Evolutionary conservation across 441 rosid species (phyloP).

Genomic region (Gossypium aridum): DNA sequence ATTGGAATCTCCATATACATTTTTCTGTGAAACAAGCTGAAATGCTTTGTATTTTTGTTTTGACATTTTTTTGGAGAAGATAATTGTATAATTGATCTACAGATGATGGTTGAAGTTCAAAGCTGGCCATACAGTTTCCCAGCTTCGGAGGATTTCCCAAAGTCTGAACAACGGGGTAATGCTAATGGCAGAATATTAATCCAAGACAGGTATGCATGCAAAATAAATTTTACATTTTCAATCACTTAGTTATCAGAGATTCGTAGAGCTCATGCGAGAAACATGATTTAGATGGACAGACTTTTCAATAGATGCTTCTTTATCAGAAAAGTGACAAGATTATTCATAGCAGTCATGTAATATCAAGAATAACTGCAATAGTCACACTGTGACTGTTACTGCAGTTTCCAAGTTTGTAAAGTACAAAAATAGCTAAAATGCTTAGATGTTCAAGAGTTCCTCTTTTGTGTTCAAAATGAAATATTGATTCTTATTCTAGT

Average conservation of each 20-base stretch:
- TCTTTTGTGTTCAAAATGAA: not conserved
- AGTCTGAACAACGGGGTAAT: conserved; percentile 44
- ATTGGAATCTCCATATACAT: not conserved
- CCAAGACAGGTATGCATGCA: conserved; percentile 32
- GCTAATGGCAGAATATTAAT: conserved; percentile 46
- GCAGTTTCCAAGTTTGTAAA: not conserved
- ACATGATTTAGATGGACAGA: not conserved
- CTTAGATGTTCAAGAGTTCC: not conserved
- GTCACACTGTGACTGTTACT: not conserved
- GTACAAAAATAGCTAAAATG: not conserved
- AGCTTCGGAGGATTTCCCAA: conserved; percentile 47
- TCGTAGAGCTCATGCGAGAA: not conserved
- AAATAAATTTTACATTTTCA: not conserved
- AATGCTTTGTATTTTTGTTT: conserved; percentile 12
- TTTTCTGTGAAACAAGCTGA: conserved; percentile 10
- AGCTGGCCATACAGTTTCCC: conserved; percentile 72
- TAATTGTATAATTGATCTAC: conserved; percentile 9
- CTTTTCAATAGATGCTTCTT: not conserved
- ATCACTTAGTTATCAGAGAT: not conserved
- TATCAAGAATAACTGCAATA: not conserved
- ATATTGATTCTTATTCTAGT: not conserved
- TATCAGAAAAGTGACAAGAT: not conserved
- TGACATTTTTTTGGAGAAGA: conserved; percentile 14
- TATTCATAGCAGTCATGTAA: not conserved
- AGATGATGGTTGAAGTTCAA: conserved; percentile 52